phyloP scores from a whole-genome alignment of 192 early-diverging fungal genomes.

The Pilaira anomala region DNA sequence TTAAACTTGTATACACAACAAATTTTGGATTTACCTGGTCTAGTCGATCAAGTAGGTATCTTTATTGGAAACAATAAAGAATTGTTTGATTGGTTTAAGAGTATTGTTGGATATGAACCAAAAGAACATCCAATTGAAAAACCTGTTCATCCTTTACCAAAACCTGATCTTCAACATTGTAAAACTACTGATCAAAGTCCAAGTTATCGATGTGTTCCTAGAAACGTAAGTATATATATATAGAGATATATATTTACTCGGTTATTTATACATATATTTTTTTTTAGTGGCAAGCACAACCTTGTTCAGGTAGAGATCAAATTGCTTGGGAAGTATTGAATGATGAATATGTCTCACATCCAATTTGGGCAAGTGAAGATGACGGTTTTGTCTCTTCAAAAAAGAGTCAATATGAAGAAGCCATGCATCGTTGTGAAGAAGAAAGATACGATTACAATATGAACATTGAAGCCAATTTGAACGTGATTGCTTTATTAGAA shows the following conservation, averaged over 20 bases:
- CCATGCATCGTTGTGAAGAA: slow-evolving; percentile 94
- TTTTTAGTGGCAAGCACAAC: slow-evolving; percentile 46
- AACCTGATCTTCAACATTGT: slow-evolving; percentile 61
- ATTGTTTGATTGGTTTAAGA: slow-evolving; percentile 94
- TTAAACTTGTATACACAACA: slow-evolving; percentile 94
- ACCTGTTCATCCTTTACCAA: slow-evolving; percentile 54
- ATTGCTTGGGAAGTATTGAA: slow-evolving; percentile 93
- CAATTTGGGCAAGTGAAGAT: slow-evolving; percentile 89
- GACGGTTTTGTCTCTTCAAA: slow-evolving; percentile 86
- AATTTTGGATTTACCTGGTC: slow-evolving; percentile 77
- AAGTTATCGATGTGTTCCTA: slow-evolving; percentile 70
- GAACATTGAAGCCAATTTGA: slow-evolving; percentile 92
- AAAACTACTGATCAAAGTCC: slow-evolving; percentile 54
- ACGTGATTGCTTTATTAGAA: slow-evolving; percentile 85
- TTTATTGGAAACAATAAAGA: slow-evolving; percentile 83
- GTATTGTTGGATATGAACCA: slow-evolving; percentile 78
- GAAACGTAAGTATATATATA: slow-evolving; percentile 43
- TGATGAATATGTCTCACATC: slow-evolving; percentile 93
- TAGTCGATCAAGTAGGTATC: slow-evolving; percentile 82
- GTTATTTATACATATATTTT: not conserved
- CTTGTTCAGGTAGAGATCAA: slow-evolving; percentile 91
- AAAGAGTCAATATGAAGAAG: slow-evolving; percentile 91
- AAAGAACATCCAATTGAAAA: slow-evolving; percentile 67
- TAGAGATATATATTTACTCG: not conserved
- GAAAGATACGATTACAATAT: slow-evolving; percentile 96